A percentile compares a stretch with the other conserved stretches of the same genome.
phyloP scores from a whole-genome alignment of 2,329 filamentous ascomycete species.

The Ceratocystis diversiconidia region DNA sequence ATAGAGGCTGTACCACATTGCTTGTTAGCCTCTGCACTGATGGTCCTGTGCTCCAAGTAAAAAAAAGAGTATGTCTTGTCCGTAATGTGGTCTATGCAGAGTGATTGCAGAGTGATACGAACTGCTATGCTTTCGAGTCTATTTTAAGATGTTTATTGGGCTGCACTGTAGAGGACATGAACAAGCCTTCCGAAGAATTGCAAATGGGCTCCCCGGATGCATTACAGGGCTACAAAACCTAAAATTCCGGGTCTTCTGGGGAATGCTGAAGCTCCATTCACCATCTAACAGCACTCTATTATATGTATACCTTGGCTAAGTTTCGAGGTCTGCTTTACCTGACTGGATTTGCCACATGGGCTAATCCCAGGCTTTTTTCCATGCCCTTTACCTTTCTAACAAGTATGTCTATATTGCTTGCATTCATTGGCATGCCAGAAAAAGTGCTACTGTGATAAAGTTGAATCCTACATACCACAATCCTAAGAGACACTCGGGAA shows the following conservation, averaged over 20 bases:
- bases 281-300: too few species aligned
- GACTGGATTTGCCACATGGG: not conserved
- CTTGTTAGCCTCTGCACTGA: slow-evolving; percentile 2
- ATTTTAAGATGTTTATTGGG: not conserved
- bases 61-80: not conserved
- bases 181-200: not conserved
- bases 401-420: not conserved
- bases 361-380: not conserved
- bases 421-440: slow-evolving; percentile 1
- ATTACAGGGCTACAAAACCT: not conserved
- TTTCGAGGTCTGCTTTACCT: too few species aligned
- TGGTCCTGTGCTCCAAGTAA: not conserved
- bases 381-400: too few species aligned
- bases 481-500: not conserved
- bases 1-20: not conserved
- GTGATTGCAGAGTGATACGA: not conserved
- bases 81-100: not conserved
- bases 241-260: not conserved
- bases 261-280: not conserved
- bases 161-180: not conserved
- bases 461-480: not conserved
- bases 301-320: not conserved
- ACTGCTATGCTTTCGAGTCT: not conserved
- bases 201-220: not conserved
- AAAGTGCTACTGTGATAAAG: not conserved